Evolutionary conservation across 768 basidiomycete genomes (phyloP).

Genomic region (Agrocybe pediades): DNA sequence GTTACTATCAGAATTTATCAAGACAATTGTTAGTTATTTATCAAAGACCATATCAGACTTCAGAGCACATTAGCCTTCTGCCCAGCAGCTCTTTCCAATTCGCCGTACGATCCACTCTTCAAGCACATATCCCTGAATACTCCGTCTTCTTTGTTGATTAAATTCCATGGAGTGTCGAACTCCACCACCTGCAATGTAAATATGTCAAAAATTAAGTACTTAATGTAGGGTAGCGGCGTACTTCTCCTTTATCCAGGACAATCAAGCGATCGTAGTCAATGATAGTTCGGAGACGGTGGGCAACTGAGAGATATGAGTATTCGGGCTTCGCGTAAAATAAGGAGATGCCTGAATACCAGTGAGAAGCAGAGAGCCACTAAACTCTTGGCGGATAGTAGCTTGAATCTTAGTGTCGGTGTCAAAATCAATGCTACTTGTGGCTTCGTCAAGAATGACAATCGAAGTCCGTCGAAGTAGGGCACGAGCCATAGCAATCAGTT

Average conservation of each 20-base stretch:
- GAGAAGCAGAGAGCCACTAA: conserved; percentile 70
- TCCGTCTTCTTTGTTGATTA: conserved; percentile 64
- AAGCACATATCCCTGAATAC: conserved; percentile 72
- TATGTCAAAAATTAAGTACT: background rate
- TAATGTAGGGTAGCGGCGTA: conserved; percentile 17
- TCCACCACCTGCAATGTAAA: conserved; percentile 45
- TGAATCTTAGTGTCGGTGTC: conserved; percentile 92
- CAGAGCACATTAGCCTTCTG: conserved; percentile 15
- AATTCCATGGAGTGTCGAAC: conserved; percentile 71
- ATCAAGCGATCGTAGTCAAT: conserved; percentile 82
- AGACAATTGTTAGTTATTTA: too few relatives aligned
- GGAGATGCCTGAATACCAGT: conserved; percentile 51
- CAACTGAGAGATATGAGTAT: conserved; percentile 40
- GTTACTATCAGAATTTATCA: too few relatives aligned
- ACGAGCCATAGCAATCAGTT: conserved; percentile 85
- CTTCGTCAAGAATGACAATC: conserved; percentile 81
- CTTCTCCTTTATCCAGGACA: conserved; percentile 73
- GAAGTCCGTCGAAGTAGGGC: conserved; percentile 72
- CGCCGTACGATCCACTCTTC: conserved; percentile 65
- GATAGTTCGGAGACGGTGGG: conserved; percentile 75
- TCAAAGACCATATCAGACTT: too few relatives aligned
- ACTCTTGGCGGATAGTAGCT: conserved; percentile 83
- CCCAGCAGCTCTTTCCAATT: conserved; percentile 61
- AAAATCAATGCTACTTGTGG: conserved; percentile 86
- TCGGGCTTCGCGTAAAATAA: background rate